Percentiles rank a stretch among this genome's conserved stretches.
Evolutionary conservation across 176 grass and related monocot species (phyloP).

Genomic region (Oryza rufipogon): DNA sequence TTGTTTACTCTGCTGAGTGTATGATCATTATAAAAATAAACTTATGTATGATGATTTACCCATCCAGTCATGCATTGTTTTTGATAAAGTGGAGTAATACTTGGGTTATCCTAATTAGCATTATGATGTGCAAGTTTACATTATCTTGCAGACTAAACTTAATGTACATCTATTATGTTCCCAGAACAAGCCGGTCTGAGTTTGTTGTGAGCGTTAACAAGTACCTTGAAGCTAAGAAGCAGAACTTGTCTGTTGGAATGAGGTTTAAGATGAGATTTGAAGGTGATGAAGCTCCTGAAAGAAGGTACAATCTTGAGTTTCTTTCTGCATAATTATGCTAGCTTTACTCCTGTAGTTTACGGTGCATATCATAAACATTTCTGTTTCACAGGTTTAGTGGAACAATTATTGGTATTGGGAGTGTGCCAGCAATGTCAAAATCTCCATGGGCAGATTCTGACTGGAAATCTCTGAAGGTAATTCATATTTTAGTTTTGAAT

Average conservation of each 20-base stretch:
- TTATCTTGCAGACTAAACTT: conserved; percentile 4
- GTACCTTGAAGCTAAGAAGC: conserved; percentile 89
- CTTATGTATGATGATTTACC: conserved; percentile 4
- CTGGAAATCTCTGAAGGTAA: conserved; percentile 95
- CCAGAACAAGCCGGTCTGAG: conserved; percentile 86
- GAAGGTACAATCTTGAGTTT: conserved; percentile 58
- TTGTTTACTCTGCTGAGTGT: not conserved
- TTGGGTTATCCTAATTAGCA: conserved; percentile 20
- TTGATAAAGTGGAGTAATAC: not conserved
- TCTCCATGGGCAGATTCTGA: conserved; percentile 80
- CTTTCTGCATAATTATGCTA: conserved; percentile 28
- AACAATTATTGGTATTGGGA: conserved; percentile 77
- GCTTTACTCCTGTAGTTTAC: conserved; percentile 17
- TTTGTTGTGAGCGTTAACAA: conserved; percentile 91
- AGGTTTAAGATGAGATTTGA: conserved; percentile 98
- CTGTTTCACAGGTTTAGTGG: conserved; percentile 82
- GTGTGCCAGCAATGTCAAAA: conserved; percentile 49
- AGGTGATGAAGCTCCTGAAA: conserved; percentile 88
- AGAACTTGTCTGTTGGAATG: conserved; percentile 82
- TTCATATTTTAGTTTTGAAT: conserved; percentile 16
- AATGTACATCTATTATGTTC: conserved; percentile 27
- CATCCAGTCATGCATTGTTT: not conserved
- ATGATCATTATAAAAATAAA: not conserved
- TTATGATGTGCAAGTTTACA: not conserved
- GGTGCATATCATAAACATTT: conserved; percentile 25